Evolutionary conservation across 805 yeast species (phyloP), one percentile per base, ranked within the genome.

Genomic region (Metschnikowia matae): DNA sequence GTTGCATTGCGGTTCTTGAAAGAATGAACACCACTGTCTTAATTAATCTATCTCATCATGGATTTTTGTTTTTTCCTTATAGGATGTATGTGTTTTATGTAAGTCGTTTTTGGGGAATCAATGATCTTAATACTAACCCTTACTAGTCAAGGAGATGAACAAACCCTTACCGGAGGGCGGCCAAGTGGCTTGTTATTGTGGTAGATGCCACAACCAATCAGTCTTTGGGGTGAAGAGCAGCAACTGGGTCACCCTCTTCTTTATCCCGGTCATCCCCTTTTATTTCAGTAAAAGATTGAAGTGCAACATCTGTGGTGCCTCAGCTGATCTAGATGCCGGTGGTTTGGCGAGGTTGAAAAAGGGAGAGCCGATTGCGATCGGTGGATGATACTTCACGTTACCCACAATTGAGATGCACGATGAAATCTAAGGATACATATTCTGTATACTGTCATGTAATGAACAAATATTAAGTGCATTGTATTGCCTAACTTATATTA

Each of bases 141-240:
- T 14, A 2, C n/a, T 26, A 57, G 60, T 57, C 42, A 46, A 50
- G 21, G 57, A 55, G 26, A 51, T 48, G 40, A 55, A 53, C 51
- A 57, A 51, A 36, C 49, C 59, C 3, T 52, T 57, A 34, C 31
- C 37, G 3, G 51, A 50, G 10, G 59, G 59, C 7, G 59, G 59
- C 13, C 46, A 51, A 21, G 49, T 55, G 6, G 52, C 56, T 6
- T 57, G 60, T 35, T 75, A 73, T 52, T 82, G 87, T 58, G 81
- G 83, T 17, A 74, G 79, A 52, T 82, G 87, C 55, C 84, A 81
- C 57, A 82, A 82, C 60, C 70, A 71, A 50, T 69, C 80, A 26
- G 86, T 80, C 3, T 63, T 67, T 47, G 81, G 84, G 0, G 68
- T 80, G 8, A 75, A 80, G 53, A 69, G 81, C 42, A 75, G 74